Evolutionary conservation across 495 filamentous ascomycete genomes (phyloP).

Genomic region (Penicillium angulare): DNA sequence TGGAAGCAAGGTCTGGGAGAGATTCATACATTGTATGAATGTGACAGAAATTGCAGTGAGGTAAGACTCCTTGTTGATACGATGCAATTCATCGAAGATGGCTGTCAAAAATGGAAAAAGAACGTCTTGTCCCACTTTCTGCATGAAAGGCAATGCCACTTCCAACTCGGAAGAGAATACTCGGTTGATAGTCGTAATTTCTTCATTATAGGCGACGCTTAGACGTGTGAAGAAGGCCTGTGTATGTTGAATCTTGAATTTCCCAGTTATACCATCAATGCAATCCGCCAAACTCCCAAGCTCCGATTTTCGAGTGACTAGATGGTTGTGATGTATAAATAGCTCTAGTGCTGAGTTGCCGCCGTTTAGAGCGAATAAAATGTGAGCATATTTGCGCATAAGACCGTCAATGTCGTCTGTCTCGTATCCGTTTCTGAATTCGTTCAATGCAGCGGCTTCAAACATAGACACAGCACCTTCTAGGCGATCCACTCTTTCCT

Average conservation of each 20-base stretch:
- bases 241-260: conserved; percentile 73
- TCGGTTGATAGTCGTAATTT: conserved; percentile 75
- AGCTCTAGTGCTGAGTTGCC: conserved; percentile 73
- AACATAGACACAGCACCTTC: conserved; percentile 77
- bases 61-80: conserved; percentile 71
- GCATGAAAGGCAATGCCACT: conserved; percentile 73
- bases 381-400: conserved; percentile 86
- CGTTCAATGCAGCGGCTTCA: conserved; percentile 82
- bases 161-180: conserved; percentile 78
- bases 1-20: conserved; percentile 65
- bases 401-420: conserved; percentile 83
- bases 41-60: conserved; percentile 82
- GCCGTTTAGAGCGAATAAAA: conserved; percentile 79
- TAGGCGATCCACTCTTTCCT: conserved; percentile 65
- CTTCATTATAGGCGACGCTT: conserved; percentile 73
- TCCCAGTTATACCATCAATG: conserved; percentile 58
- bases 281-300: conserved; percentile 81
- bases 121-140: conserved; percentile 80
- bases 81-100: conserved; percentile 87
- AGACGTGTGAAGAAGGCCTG: conserved; percentile 77
- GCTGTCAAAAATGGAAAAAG: conserved; percentile 83
- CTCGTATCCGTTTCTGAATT: conserved; percentile 90
- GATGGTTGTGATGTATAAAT: conserved; percentile 83
- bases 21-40: conserved; percentile 78
- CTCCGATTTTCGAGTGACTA: conserved; percentile 69